A percentile compares a stretch with the other conserved stretches of the same genome.
These are phyloP conservation scores for Falciphora oryzae DNA, from an alignment of 2,329 filamentous ascomycete genomes.

Conservation along the genomic window DNA sequence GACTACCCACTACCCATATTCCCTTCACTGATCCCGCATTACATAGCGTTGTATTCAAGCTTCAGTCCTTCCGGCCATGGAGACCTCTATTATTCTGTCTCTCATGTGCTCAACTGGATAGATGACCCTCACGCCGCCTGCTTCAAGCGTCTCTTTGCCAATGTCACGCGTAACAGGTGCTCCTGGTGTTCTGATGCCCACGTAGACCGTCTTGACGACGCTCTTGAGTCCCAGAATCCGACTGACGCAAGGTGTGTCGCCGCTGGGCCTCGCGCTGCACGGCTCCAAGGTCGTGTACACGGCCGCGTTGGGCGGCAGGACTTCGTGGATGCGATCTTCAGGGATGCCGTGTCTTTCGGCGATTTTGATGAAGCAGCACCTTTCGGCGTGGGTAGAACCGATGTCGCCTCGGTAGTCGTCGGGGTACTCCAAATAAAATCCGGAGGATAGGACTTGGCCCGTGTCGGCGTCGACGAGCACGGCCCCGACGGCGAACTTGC, in stretches of 20 bases:
- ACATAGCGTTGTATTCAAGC: not conserved
- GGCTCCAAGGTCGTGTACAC: conserved; percentile 42
- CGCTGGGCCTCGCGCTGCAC: conserved; percentile 35
- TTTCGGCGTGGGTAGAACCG: conserved; percentile 35
- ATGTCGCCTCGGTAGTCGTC: conserved; percentile 30
- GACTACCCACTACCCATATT: too few relatives aligned
- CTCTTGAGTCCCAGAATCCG: conserved; percentile 12
- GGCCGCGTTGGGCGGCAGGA: conserved; percentile 31
- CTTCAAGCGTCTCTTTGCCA: conserved; percentile 8
- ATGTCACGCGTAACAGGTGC: conserved; percentile 9
- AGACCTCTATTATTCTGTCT: conserved; percentile 8
- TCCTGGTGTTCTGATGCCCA: conserved; percentile 14
- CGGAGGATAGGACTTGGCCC: conserved; percentile 33
- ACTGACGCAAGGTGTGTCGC: conserved; percentile 23
- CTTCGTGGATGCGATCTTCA: conserved; percentile 29
- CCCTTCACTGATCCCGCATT: too few relatives aligned
- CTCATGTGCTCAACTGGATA: conserved; percentile 9
- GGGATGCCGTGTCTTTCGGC: conserved; percentile 28
- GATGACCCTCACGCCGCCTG: conserved; percentile 10
- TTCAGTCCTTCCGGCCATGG: not conserved
- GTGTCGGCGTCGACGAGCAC: conserved; percentile 32
- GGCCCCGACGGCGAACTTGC: conserved; percentile 37
- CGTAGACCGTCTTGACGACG: conserved; percentile 14
- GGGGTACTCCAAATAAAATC: conserved; percentile 35
- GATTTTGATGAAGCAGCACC: conserved; percentile 40